Evolutionary conservation across 345 rosid species (phyloP), one percentile per base, ranked within the genome.

Genomic region (Gossypium raimondii): DNA sequence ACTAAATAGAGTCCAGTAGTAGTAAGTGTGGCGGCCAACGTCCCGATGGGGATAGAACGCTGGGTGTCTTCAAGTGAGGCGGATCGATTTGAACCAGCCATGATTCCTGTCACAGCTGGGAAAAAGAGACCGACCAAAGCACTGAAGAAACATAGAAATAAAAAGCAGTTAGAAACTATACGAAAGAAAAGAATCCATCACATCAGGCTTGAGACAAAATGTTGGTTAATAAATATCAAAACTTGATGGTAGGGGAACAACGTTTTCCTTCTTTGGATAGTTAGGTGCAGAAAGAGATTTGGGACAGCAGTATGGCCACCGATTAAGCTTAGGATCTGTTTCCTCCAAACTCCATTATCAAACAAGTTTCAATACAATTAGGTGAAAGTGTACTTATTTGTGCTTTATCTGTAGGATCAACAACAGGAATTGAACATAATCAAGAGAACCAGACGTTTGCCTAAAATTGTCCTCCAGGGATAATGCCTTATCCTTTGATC

Each of bases 81-180:
- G 67, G 98, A 96, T 83, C 99, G 88, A 83, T 96, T 96, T 72
- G 98, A 96, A 61, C 99, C 98, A 24, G 99, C 97, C 99, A 96
- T 92, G 69, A 95, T 93, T 80, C 98, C 99, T 7, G 99, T 95
- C 66, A 95, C 99, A 64, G 99, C 98, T 76, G 99, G 99, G 82
- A 96, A 96, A 85, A 92, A 96, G 73, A 96, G 93, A 78, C 99
- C 98, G 69, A 96, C 98, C 90, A 96, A 77, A 9, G 73, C 73
- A 51, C 60, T 69, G 73, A 17, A 69, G 25, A 16, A 70, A 13
- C 29, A 24, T 48, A 18, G n/a, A 65, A 64, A 65, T 17, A 67
- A 47, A 48, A 24, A 48, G 13, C 9, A 65, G 70, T 65, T 65
- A 65, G 70, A 43, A 65, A 65, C 25, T 18, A 27, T 25, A 64